Percentiles rank a stretch among this genome's conserved stretches.
These are phyloP conservation scores for Cladosporium sp. DNA, from an alignment of 2,329 filamentous ascomycete genomes.

Conservation along the genomic window DNA sequence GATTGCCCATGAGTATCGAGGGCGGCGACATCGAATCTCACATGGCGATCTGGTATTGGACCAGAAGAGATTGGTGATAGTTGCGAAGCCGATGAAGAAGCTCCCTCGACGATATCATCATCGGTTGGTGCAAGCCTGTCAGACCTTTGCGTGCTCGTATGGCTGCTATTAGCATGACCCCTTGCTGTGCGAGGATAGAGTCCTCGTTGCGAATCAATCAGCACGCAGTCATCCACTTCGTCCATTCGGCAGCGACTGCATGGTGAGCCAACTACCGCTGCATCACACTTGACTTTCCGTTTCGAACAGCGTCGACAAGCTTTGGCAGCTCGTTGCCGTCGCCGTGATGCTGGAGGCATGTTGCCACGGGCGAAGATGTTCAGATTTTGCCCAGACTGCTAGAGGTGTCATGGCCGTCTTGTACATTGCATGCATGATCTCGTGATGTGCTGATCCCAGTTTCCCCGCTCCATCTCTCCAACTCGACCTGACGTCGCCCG, in stretches of 20 bases:
- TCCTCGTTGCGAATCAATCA: neutral
- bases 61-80: neutral
- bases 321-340: conserved; percentile 6
- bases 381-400: neutral
- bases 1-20: neutral
- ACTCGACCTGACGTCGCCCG: neutral
- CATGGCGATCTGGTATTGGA: neutral
- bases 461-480: neutral
- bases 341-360: neutral
- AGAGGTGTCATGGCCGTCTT: no score
- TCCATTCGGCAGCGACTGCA: conserved; percentile 9
- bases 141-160: neutral
- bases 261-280: neutral
- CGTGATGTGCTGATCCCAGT: no score
- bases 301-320: conserved; percentile 6
- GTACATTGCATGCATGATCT: no score
- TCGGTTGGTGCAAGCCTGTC: neutral
- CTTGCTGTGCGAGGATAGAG: neutral
- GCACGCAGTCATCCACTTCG: neutral
- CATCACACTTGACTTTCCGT: conserved; percentile 8
- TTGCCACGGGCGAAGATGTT: neutral
- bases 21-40: neutral
- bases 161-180: neutral
- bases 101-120: neutral
- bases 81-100: no score